Base-by-base conservation (phyloP, 2,329 filamentous ascomycete genomes). In the Raffaelea ambrosiae region DNA sequence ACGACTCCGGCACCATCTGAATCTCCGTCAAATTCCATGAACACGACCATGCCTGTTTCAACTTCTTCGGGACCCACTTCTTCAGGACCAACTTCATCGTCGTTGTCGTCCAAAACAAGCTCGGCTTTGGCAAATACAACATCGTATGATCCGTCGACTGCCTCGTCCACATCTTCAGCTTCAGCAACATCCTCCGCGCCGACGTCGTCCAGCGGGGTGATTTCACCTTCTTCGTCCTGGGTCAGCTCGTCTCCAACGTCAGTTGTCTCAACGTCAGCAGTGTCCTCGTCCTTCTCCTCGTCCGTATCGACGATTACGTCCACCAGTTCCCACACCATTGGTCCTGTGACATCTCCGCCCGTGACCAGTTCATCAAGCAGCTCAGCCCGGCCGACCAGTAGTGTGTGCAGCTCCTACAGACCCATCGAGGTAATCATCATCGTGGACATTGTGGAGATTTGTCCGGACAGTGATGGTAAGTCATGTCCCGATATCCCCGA, bases 371-470 rank as follows among this genome's bases (percentile, higher is more conserved):
- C 9, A 13, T 16, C 39, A 23, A 41, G 4, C 36, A 5, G 19
- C 16, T 14, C 18, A n/a, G 4, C 42, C 10, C 16, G 7, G 16
- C 23, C 43, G n/a, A 45, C 31, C 9, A 19, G 14, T 4, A 29
- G 20, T 21, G 18, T 14, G 19, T 41, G 39, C 40, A 26, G 26
- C 31, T 8, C 4, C 3, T 42, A 47, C 21, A 19, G 26, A 5
- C 35, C n/a, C 3, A 35, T 54, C 36, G 47, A 48, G n/a, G 42
- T 53, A 9, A 35, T 49, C 11, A 21, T 51, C 19, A 43, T 53
- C 18, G 41, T 51, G 3, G 53, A 54, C n/a, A 33, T 54, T 13
- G 29, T 54, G 5, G 48, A 51, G 16, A 29, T 54, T 16, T 49
- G 44, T 19, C 51, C 43, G 4, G 31, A 41, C 33, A 47, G 47